Conservation (phyloP, 371 early-diverging fungal genomes). For the Mucor indicus region DNA sequence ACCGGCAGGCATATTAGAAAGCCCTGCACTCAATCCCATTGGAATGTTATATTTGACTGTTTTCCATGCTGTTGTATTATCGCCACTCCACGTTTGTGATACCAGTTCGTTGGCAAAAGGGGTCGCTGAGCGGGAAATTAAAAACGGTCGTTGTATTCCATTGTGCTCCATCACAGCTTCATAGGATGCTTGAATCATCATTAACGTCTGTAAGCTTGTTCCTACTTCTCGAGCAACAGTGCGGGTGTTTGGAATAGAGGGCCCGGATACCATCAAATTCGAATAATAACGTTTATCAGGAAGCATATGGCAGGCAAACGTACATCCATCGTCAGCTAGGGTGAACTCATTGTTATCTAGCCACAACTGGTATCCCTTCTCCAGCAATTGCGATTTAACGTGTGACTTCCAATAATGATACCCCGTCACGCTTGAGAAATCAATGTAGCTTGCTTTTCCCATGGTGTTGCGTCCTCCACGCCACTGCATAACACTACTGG, state of each 20-base stretch:
- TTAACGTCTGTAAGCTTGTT: constrained; percentile 46
- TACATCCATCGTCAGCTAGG: constrained; percentile 43
- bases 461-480: constrained; percentile 50
- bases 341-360: constrained; percentile 64
- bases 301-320: constrained; percentile 24
- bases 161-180: constrained; percentile 44
- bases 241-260: constrained; percentile 1
- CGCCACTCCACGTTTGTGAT: constrained; percentile 62
- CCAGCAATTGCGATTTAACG: constrained; percentile 37
- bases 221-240: constrained; percentile 26
- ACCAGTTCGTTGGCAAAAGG: constrained; percentile 48
- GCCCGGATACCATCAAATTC: not conserved
- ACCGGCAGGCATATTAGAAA: constrained; percentile 42
- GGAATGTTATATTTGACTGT: constrained; percentile 59
- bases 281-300: constrained; percentile 9
- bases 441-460: constrained; percentile 52
- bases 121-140: constrained; percentile 55
- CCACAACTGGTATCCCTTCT: constrained; percentile 57
- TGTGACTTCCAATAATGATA: constrained; percentile 53
- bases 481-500: constrained; percentile 46
- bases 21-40: constrained; percentile 54
- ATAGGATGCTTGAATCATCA: constrained; percentile 59
- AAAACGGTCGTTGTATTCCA: constrained; percentile 48
- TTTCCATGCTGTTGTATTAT: constrained; percentile 61
- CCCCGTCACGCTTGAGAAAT: constrained; percentile 51